Conservation (phyloP, 1,284 basidiomycete species). For the Limonomyces culmigenus region DNA sequence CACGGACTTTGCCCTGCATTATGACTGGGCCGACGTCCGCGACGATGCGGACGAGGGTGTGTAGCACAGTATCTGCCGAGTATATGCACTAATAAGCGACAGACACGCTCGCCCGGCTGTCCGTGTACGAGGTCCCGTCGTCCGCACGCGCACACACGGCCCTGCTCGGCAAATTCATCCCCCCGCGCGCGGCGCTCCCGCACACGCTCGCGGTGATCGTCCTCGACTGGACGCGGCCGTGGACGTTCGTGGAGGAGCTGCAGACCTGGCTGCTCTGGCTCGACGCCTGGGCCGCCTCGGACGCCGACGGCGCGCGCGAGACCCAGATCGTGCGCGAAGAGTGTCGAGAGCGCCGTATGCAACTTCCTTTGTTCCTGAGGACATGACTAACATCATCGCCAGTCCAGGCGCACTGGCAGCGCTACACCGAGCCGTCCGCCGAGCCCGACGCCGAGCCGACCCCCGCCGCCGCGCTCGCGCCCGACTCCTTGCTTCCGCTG, state of each 20-base stretch:
- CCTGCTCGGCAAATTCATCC: slow-evolving; percentile 73
- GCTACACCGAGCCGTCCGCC: slow-evolving; percentile 74
- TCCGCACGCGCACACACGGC: slow-evolving; percentile 55
- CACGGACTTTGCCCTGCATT: slow-evolving; percentile 69
- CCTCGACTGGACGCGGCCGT: slow-evolving; percentile 93
- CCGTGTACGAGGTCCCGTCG: slow-evolving; percentile 80
- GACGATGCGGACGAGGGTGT: slow-evolving; percentile 83
- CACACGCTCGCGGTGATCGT: slow-evolving; percentile 78
- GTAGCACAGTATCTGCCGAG: slow-evolving; percentile 10
- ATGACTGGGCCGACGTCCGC: slow-evolving; percentile 72
- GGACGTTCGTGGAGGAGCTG: slow-evolving; percentile 81
- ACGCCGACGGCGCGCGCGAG: slow-evolving; percentile 43
- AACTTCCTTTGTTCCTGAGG: slow-evolving; percentile 1
- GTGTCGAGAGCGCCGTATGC: slow-evolving; percentile 68
- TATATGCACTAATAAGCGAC: slow-evolving; percentile 1
- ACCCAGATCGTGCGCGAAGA: slow-evolving; percentile 60
- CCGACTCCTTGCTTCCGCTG: slow-evolving; percentile 58
- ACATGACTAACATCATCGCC: background rate
- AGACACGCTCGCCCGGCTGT: slow-evolving; percentile 78
- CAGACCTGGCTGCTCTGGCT: slow-evolving; percentile 77
- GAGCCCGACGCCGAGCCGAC: slow-evolving; percentile 61
- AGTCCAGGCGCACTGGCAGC: slow-evolving; percentile 45
- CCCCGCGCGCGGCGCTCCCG: slow-evolving; percentile 47
- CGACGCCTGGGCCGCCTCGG: slow-evolving; percentile 63
- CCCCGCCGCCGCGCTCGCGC: slow-evolving; percentile 36